Conservation (phyloP, 23 red algal species). For the Gracilaria caudata region DNA sequence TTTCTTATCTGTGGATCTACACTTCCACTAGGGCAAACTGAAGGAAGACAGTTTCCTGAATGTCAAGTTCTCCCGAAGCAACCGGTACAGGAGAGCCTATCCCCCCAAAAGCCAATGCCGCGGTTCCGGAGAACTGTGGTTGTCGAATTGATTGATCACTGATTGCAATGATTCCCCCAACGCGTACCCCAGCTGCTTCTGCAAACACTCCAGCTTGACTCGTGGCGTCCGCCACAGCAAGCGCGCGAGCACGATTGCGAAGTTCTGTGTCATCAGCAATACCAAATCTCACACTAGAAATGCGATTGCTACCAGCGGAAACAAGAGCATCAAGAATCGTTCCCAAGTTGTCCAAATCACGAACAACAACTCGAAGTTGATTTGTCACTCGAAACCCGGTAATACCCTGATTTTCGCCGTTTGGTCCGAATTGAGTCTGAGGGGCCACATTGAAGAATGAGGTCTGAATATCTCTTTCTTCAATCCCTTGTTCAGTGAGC, state of each 20-base stretch:
- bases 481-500: constrained; percentile 23
- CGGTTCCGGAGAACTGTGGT: not conserved
- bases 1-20: too few relatives aligned
- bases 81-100: not conserved
- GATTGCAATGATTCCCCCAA: constrained; percentile 30
- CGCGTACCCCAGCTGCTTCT: not conserved
- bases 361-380: not conserved
- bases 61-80: constrained; percentile 1
- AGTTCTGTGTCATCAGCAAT: not conserved
- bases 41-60: constrained; percentile 1
- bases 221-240: constrained; percentile 19
- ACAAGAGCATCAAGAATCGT: constrained; percentile 35
- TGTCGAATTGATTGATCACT: not conserved
- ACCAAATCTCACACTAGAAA: constrained; percentile 9
- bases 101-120: not conserved
- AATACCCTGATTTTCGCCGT: constrained; percentile 3
- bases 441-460: constrained; percentile 19
- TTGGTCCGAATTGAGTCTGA: not conserved
- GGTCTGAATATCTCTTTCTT: constrained; percentile 28
- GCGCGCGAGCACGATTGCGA: constrained; percentile 6
- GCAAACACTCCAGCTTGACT: not conserved
- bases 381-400: constrained; percentile 28
- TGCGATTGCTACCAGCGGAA: constrained; percentile 23
- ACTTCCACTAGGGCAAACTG: constrained; percentile 22
- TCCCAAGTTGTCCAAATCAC: constrained; percentile 20